Evolutionary conservation across 495 filamentous ascomycete species (phyloP), one percentile per base, ranked within the genome.

Genomic region (Trichodelitschia bisporula): DNA sequence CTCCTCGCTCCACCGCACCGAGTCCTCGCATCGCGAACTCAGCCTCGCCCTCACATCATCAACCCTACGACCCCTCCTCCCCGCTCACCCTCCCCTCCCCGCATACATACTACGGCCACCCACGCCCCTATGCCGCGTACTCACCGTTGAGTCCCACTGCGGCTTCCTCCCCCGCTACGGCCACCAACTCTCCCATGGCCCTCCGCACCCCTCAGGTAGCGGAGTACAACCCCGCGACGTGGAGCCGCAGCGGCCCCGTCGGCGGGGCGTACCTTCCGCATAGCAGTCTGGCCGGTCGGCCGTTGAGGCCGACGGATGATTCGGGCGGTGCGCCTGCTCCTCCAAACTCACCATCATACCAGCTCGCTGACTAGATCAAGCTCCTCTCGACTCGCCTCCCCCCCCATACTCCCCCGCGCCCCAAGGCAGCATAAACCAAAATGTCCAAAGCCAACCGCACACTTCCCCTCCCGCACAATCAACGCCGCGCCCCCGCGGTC

Each of bases 141-240:
- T 9, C 27, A 28, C 41, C 43, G 24, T 44, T 35, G 30, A 36
- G 39, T 18, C 35, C 40, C 1, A 40, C 41, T 15, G 36, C 37
- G 6, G 35, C 37, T 15, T 28, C 41, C 14, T 39, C 41, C 26
- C 19, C 36, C 11, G 33, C 45, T 5, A 37, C 40, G 18, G 18
- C 31, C 36, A 39, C 12, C 27, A 24, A 28, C 26, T 41, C 42
- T 16, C 40, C 42, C 11, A 39, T 48, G 42, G 42, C 44, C n/a
- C 36, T 43, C 32, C 39, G 46, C 36, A 23, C 46, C 20, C 36
- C 36, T 14, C 36, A 40, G 21, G 30, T 33, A 13, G 32, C 42
- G 16, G 39, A 45, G 10, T 55, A 55, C 40, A 51, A 55, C 37
- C 51, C 51, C 8, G 39, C 45, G 31, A 46, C 53, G 41, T 55